A percentile compares a stretch with the other conserved stretches of the same genome.
Conservation (phyloP, 805 yeast genomes). For the Komagataella ulmi region DNA sequence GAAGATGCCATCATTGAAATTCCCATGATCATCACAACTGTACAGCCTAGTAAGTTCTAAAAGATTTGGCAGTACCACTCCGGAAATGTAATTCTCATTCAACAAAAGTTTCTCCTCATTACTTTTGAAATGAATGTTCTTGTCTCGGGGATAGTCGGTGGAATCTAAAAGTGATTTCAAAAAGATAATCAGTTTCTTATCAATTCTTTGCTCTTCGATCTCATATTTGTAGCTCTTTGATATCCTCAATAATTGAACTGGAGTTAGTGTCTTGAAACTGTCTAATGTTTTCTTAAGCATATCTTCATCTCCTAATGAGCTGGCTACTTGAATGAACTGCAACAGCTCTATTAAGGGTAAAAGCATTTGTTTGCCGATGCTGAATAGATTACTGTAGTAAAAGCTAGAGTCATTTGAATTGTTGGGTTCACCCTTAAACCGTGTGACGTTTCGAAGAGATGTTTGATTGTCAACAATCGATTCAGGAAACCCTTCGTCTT, state of each 20-base stretch:
- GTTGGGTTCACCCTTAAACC: constrained; percentile 14
- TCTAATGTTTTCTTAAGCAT: constrained; percentile 39
- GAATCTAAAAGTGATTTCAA: constrained; percentile 18
- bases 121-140: constrained; percentile 8
- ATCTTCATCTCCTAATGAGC: constrained; percentile 56
- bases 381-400: constrained; percentile 50
- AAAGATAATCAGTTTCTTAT: constrained; percentile 33
- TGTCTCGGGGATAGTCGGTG: constrained; percentile 4
- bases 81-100: constrained; percentile 38
- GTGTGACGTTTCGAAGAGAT: constrained; percentile 14
- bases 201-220: constrained; percentile 59
- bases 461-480: constrained; percentile 11
- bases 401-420: constrained; percentile 39
- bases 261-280: constrained; percentile 45
- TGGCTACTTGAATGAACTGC: constrained; percentile 84
- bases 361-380: constrained; percentile 53
- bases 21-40: constrained; percentile 59
- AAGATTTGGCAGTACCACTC: constrained; percentile 58
- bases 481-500: constrained; percentile 19
- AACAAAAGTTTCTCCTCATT: constrained; percentile 23
- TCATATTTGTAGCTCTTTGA: constrained; percentile 76
- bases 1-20: constrained; percentile 38
- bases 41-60: constrained; percentile 61
- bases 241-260: constrained; percentile 56
- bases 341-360: constrained; percentile 65